Conservation (phyloP, 73 alveolate genomes). For the Tetrahymena malaccensis region DNA sequence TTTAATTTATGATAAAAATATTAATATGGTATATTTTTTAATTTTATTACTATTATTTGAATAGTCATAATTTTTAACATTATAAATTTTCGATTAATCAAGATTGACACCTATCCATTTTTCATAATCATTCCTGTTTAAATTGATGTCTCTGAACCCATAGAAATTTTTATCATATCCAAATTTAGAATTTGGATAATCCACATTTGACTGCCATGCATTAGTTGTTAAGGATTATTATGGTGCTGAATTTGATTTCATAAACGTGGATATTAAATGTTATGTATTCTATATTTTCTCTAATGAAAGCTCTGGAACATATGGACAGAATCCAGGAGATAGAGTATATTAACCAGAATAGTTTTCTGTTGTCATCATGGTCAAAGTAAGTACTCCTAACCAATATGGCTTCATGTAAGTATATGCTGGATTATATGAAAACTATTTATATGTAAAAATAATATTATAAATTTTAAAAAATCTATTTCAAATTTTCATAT, state of each 20-base stretch:
- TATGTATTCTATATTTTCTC: background rate
- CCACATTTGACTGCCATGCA: background rate
- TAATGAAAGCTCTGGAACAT: conserved; percentile 11
- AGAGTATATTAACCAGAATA: background rate
- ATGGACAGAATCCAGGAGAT: conserved; percentile 44
- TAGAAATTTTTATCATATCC: too few species aligned
- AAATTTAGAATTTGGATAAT: background rate
- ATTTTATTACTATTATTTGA: background rate
- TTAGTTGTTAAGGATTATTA: background rate
- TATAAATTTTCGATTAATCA: background rate
- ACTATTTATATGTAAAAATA: background rate
- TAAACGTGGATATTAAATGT: background rate
- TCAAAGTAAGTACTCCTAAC: conserved; percentile 28
- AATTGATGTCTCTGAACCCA: background rate
- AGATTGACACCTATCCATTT: background rate
- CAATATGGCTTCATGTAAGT: conserved; percentile 34
- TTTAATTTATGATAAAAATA: background rate
- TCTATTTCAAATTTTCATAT: too few species aligned
- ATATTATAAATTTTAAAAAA: too few species aligned
- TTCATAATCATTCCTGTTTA: background rate
- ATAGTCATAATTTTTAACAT: background rate
- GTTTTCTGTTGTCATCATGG: conserved; percentile 11
- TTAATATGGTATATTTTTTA: background rate
- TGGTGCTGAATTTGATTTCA: background rate
- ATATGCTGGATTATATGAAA: conserved; percentile 34